Evolutionary conservation across 768 basidiomycete genomes (phyloP), one percentile per base, ranked within the genome.

Genomic region (Pulveroboletus sp.): DNA sequence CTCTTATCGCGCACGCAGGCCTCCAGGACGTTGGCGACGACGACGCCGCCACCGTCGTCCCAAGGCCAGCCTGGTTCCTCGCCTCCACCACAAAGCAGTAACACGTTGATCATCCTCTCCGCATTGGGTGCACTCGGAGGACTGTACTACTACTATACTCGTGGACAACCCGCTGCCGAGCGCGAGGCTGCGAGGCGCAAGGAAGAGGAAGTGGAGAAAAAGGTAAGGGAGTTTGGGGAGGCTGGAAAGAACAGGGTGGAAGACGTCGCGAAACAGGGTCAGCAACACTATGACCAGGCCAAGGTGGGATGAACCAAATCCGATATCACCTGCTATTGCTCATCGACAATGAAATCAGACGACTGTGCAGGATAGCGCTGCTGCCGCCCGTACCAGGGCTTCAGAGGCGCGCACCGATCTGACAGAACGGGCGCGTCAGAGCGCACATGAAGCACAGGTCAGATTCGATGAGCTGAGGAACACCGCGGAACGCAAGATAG

Each of bases 101-200:
- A 63, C 43, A 57, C 58, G 16, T 32, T 67, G 36, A 62, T 72
- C 44, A 26, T 63, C 32, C 60, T 71, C 35, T 58, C 68, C 16
- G 65, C 67, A 12, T 50, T 61, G 29, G 70, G 61, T 7, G 69
- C 65, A 2, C 60, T 70, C 41, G 73, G 66, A 4, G 71, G 62
- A 12, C 51, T 68, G 31, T 74, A 72, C 55, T 68, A 69, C 45
- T 74, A 71, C 55, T 71, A 69, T 60, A 55, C 60, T n/a, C 60
- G 53, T 40, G 61, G 56, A 30, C 36, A 53, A 20, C 49, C 54
- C 29, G 58, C 52, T 1, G 46, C 62, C 27, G 51, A 61, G 38
- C 59, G 55, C 19, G 60, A 62, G 37, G 35, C 38, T 16, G 64
- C 58, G n/a, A 56, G 65, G 39, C 60, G 54, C 13, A 63, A 65